A percentile compares a stretch with the other conserved stretches of the same genome.
phyloP scores from a whole-genome alignment of 2,329 filamentous ascomycete genomes.

The Keithomyces neogunnii region DNA sequence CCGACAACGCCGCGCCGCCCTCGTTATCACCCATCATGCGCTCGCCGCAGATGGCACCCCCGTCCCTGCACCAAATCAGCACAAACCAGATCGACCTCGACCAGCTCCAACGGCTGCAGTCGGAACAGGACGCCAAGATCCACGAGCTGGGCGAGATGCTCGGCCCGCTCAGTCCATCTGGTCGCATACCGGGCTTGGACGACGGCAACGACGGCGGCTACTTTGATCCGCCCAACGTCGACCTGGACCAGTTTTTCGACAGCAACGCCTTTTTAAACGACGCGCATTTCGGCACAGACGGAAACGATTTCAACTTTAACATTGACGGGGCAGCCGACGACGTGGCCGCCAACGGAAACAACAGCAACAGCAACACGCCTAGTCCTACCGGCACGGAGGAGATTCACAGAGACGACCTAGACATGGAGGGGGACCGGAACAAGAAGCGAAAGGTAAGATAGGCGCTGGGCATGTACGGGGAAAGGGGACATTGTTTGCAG shows the following conservation, averaged over 20 bases:
- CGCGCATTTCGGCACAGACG: slow-evolving; percentile 31
- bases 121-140: slow-evolving; percentile 69
- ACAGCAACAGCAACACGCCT: slow-evolving; percentile 23
- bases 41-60: slow-evolving; percentile 15
- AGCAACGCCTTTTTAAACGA: slow-evolving; percentile 31
- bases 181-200: slow-evolving; percentile 63
- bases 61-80: slow-evolving; percentile 54
- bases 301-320: slow-evolving; percentile 43
- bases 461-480: neutral
- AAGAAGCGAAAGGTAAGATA: slow-evolving; percentile 31
- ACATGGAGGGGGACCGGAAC: slow-evolving; percentile 16
- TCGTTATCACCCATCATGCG: slow-evolving; percentile 44
- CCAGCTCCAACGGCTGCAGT: slow-evolving; percentile 67
- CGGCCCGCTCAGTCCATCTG: slow-evolving; percentile 72
- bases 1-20: slow-evolving; percentile 16
- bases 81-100: slow-evolving; percentile 70
- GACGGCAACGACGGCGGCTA: slow-evolving; percentile 25
- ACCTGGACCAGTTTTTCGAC: slow-evolving; percentile 44
- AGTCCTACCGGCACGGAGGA: slow-evolving; percentile 44
- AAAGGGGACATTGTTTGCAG: neutral
- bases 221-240: slow-evolving; percentile 30
- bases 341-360: slow-evolving; percentile 12
- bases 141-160: slow-evolving; percentile 66
- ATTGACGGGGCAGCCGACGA: slow-evolving; percentile 24
- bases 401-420: slow-evolving; percentile 35